phyloP scores from a whole-genome alignment of 2,329 filamentous ascomycete genomes.

The Didymella pinodella region DNA sequence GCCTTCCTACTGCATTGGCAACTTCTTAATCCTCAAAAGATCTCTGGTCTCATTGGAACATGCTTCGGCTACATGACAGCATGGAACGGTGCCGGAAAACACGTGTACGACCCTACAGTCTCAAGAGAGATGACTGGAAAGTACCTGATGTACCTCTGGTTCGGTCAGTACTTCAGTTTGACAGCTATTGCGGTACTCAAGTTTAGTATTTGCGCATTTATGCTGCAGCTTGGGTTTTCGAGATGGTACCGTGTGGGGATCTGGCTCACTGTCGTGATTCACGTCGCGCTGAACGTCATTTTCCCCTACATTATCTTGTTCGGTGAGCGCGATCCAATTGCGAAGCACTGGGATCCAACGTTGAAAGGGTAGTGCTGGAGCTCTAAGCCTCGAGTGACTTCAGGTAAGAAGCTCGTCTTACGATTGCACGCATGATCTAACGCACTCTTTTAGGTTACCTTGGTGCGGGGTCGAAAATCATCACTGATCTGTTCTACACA shows the following conservation, averaged over 20 bases:
- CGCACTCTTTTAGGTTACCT: not conserved
- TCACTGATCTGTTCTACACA: slow-evolving; percentile 20
- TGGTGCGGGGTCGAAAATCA: slow-evolving; percentile 16
- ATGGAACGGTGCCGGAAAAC: slow-evolving; percentile 8
- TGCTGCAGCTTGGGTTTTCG: slow-evolving; percentile 19
- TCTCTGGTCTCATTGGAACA: slow-evolving; percentile 2
- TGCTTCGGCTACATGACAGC: slow-evolving; percentile 8
- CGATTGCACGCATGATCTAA: not conserved
- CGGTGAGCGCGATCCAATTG: slow-evolving; percentile 10
- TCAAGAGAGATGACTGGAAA: not conserved
- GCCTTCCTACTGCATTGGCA: not conserved
- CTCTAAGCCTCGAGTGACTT: slow-evolving; percentile 7
- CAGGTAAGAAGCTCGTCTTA: not conserved
- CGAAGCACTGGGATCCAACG: slow-evolving; percentile 13
- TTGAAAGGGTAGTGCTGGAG: slow-evolving; percentile 17
- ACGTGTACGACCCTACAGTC: slow-evolving; percentile 17
- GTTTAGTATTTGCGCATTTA: slow-evolving; percentile 20
- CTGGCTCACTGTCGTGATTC: slow-evolving; percentile 7
- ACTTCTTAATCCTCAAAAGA: not conserved
- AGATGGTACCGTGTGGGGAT: slow-evolving; percentile 7
- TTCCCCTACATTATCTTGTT: slow-evolving; percentile 11
- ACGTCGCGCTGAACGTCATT: slow-evolving; percentile 15
- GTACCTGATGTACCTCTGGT: slow-evolving; percentile 16
- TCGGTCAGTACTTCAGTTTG: slow-evolving; percentile 19
- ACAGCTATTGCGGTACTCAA: slow-evolving; percentile 20